phyloP scores from a whole-genome alignment of 1,284 basidiomycete genomes.

The Afroboletus lepidellus region DNA sequence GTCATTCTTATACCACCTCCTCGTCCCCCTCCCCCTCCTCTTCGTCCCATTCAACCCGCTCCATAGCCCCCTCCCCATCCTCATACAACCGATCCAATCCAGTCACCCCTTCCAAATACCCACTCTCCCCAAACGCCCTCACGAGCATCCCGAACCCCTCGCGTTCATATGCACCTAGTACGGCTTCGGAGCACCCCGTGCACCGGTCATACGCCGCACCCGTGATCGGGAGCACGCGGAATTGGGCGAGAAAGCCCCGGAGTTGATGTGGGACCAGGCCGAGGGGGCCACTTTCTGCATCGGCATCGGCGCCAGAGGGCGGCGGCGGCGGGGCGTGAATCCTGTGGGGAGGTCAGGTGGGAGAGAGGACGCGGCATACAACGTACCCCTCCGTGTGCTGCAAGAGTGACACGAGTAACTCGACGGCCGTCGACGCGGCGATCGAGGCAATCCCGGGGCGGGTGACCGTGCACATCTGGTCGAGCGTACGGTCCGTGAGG shows the following conservation, averaged over 20 bases:
- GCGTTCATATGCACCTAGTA: constrained; percentile 72
- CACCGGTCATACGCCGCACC: constrained; percentile 88
- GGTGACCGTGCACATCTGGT: constrained; percentile 99
- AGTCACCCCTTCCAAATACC: constrained; percentile 80
- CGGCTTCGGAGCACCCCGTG: constrained; percentile 85
- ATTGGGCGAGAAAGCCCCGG: constrained; percentile 85
- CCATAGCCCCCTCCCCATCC: constrained; percentile 76
- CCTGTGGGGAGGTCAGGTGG: background rate
- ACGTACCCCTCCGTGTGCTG: constrained; percentile 86
- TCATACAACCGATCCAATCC: constrained; percentile 83
- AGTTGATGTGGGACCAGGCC: constrained; percentile 94
- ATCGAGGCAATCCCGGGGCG: constrained; percentile 94
- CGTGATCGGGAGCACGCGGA: constrained; percentile 79
- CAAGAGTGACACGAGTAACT: constrained; percentile 84
- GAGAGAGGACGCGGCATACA: background rate
- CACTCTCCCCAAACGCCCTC: constrained; percentile 81
- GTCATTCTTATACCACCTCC: too few relatives aligned
- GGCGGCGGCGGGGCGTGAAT: constrained; percentile 63
- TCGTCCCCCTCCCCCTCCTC: constrained; percentile 47
- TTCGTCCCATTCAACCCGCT: constrained; percentile 75
- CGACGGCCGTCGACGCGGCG: constrained; percentile 88
- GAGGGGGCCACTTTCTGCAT: constrained; percentile 41
- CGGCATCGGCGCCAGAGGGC: constrained; percentile 34
- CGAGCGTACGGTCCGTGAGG: constrained; percentile 89
- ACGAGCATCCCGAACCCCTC: constrained; percentile 80